Base-by-base conservation (phyloP, 139 green algal species). In the Micractinium sp. region DNA sequence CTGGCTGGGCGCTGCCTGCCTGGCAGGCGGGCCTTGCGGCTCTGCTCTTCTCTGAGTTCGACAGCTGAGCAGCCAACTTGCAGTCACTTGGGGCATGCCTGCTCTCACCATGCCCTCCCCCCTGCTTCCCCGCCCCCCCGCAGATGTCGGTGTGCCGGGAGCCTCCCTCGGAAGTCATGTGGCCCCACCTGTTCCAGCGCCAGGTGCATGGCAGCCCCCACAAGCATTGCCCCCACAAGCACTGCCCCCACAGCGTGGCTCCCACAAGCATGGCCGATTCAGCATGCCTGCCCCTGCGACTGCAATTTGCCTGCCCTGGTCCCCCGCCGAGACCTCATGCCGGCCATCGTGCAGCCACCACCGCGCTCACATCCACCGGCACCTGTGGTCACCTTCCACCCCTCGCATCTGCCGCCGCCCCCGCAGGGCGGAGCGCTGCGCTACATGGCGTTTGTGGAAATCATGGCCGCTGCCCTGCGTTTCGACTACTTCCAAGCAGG, bases 101-200 rank as follows among this genome's bases (percentile, higher is more conserved):
- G 12, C 63, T 71, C 20, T 23, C 63, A 5, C 63, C 22, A 2
- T 27, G 20, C 20, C 63, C 63, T 23, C 18, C 63, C 63, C 14
- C 14, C 7, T 27, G 63, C 63, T 41, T 13, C 73, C 14, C 0
- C 27, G 5, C 12, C 18, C 14, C 33, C 16, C 74, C 39, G 77
- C 77, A 82, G 77, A 82, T 82, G 77, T 82, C 77, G 38, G 9
- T 82, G 77, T 82, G 77, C 77, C 77, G 35, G 4, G 77, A 35
- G 38, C 22, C 60, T 5, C 36, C 36, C 38, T 27, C 38, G 22
- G 22, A 23, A 23, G 77, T 82, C 25, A 33, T 63, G 77, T 82
- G 77, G 77, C 38, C 38, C 36, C 77, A 82, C 77, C 77, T 82
- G 77, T 63, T 63, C 38, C 9, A 82, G 39, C 77, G 39, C 5